phyloP scores from a whole-genome alignment of 2,329 filamentous ascomycete genomes.

The Colletotrichum siamense region DNA sequence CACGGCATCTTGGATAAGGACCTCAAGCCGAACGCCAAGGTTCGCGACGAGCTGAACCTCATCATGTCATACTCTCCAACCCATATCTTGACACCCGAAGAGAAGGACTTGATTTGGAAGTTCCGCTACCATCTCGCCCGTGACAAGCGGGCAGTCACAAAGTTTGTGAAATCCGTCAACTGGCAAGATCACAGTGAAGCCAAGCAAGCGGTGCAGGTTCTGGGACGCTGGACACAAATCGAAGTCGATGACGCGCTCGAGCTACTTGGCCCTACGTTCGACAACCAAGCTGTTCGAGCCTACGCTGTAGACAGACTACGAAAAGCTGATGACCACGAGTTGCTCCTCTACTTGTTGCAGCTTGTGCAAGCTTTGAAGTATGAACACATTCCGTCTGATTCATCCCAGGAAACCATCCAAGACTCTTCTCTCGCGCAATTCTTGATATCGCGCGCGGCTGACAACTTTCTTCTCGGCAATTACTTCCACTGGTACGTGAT shows the following conservation, averaged over 20 bases:
- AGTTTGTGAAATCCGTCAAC: constrained; percentile 97
- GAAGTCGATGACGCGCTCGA: constrained; percentile 97
- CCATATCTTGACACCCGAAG: constrained; percentile 84
- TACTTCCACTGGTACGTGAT: constrained; percentile 99
- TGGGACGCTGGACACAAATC: constrained; percentile 94
- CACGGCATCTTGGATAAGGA: constrained; percentile 96
- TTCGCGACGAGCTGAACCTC: constrained; percentile 88
- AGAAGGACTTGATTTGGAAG: constrained; percentile 97
- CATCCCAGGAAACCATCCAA: constrained; percentile 60
- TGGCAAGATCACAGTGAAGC: constrained; percentile 88
- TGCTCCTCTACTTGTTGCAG: constrained; percentile 90
- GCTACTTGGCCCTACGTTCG: constrained; percentile 88
- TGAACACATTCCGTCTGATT: constrained; percentile 74
- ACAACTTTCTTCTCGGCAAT: constrained; percentile 90
- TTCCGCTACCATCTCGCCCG: constrained; percentile 93
- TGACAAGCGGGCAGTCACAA: constrained; percentile 91
- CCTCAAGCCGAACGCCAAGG: constrained; percentile 93
- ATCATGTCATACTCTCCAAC: constrained; percentile 95
- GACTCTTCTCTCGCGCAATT: constrained; percentile 91
- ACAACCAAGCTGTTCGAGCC: constrained; percentile 84
- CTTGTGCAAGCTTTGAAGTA: constrained; percentile 96
- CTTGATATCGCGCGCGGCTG: constrained; percentile 83
- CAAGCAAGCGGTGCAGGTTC: constrained; percentile 85
- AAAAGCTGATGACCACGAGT: constrained; percentile 90
- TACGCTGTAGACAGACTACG: constrained; percentile 92